phyloP scores from a whole-genome alignment of 176 grass and related monocot species.

The Stipa capillata region DNA sequence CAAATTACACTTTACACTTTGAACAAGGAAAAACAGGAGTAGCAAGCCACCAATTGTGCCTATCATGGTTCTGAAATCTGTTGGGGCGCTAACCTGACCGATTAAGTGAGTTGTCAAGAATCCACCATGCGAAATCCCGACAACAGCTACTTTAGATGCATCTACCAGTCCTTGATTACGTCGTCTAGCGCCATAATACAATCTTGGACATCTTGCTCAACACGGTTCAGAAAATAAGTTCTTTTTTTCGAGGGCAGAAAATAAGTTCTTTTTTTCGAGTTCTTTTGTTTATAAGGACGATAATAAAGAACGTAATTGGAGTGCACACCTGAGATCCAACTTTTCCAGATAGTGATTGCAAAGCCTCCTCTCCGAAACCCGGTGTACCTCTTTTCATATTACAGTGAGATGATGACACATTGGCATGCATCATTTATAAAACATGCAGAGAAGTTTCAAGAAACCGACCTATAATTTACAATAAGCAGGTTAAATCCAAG shows the following conservation, averaged over 20 bases:
- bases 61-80: neutral
- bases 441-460: neutral
- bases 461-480: slow-evolving; percentile 73
- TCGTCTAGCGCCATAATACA: slow-evolving; percentile 65
- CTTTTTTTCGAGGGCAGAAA: no score
- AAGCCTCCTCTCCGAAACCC: slow-evolving; percentile 85
- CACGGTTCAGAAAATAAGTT: no score
- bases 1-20: neutral
- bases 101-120: slow-evolving; percentile 90
- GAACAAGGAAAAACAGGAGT: neutral
- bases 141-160: slow-evolving; percentile 65
- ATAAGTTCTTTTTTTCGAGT: no score
- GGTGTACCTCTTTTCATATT: slow-evolving; percentile 44
- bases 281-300: neutral
- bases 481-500: slow-evolving; percentile 80
- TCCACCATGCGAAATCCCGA: slow-evolving; percentile 79
- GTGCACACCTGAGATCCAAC: slow-evolving; percentile 66
- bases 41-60: neutral
- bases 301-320: neutral
- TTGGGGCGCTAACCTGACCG: slow-evolving; percentile 54
- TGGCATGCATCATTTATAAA: neutral
- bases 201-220: slow-evolving; percentile 66
- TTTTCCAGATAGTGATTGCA: slow-evolving; percentile 89
- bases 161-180: slow-evolving; percentile 37
- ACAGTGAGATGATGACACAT: neutral